These are phyloP conservation scores for Linnemannia schmuckeri DNA, from an alignment of 192 early-diverging fungal species.

Conservation along the genomic window DNA sequence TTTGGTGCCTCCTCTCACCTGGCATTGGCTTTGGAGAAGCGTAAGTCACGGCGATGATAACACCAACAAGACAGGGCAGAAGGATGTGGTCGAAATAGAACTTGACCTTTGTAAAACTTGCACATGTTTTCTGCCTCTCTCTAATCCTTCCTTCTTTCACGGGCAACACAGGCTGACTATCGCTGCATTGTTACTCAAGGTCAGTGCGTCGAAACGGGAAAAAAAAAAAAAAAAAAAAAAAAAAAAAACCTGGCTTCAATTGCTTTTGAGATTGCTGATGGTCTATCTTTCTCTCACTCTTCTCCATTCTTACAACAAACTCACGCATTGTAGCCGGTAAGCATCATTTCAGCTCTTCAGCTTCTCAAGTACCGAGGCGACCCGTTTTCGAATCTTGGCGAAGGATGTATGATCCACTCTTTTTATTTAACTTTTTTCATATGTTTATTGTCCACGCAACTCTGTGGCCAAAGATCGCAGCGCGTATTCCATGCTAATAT, in stretches of 20 bases:
- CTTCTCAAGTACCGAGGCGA: slow-evolving; percentile 65
- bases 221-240: too few relatives aligned
- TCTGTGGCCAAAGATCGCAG: not conserved
- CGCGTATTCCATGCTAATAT: not conserved
- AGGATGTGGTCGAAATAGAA: not conserved
- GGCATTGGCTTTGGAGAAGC: slow-evolving; percentile 58
- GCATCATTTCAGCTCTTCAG: slow-evolving; percentile 60
- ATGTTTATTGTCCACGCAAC: not conserved
- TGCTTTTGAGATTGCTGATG: not conserved
- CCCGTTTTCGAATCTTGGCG: slow-evolving; percentile 52
- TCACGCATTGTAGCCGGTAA: slow-evolving; percentile 55
- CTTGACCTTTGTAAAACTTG: not conserved
- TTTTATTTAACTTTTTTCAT: not conserved
- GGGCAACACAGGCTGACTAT: slow-evolving; percentile 28
- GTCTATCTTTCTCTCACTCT: not conserved
- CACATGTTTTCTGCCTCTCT: not conserved
- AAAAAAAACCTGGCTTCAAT: not conserved
- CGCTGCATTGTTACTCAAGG: slow-evolving; percentile 32
- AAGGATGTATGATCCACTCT: slow-evolving; percentile 20
- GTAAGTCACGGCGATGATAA: slow-evolving; percentile 30
- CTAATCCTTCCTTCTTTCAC: slow-evolving; percentile 7
- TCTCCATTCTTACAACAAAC: not conserved
- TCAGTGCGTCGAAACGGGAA: slow-evolving; percentile 12
- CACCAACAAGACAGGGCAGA: not conserved
- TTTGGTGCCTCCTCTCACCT: slow-evolving; percentile 60